phyloP scores from a whole-genome alignment of 1,139 yeast genomes.

The Groenewaldozyma auringiensis region DNA sequence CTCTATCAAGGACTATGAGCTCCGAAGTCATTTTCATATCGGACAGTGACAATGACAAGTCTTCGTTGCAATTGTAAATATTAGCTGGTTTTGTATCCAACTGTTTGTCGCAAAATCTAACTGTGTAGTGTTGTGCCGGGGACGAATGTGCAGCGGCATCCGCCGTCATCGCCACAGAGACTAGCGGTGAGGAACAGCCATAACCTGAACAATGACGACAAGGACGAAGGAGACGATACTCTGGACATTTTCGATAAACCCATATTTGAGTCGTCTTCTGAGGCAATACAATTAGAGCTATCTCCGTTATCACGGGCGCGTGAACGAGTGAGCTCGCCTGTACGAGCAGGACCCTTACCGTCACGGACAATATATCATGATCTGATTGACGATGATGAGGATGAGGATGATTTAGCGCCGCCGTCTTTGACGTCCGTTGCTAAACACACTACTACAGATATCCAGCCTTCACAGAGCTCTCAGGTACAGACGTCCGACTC shows the following conservation, averaged over 20 bases:
- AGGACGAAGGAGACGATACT: too few relatives aligned
- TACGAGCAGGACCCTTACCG: too few relatives aligned
- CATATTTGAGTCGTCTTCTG: not conserved
- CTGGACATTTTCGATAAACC: too few relatives aligned
- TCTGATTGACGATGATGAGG: not conserved
- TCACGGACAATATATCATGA: not conserved
- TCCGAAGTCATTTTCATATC: conserved; percentile 1
- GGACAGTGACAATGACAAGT: not conserved
- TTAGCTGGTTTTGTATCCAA: too few relatives aligned
- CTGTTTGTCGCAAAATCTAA: too few relatives aligned
- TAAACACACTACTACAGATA: not conserved
- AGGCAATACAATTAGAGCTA: too few relatives aligned
- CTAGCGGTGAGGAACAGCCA: not conserved
- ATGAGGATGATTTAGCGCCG: not conserved
- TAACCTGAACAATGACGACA: too few relatives aligned
- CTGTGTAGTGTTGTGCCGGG: not conserved
- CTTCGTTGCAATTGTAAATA: too few relatives aligned
- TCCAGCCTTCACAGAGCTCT: not conserved
- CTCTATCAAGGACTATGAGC: not conserved
- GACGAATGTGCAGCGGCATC: not conserved
- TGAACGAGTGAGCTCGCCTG: too few relatives aligned
- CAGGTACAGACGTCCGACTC: not conserved
- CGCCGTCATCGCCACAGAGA: conserved; percentile 1
- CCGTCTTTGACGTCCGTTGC: not conserved
- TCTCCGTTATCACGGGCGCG: too few relatives aligned